Evolutionary conservation across 345 rosid genomes (phyloP), one percentile per base, ranked within the genome.

Genomic region (Rhizophora apiculata): DNA sequence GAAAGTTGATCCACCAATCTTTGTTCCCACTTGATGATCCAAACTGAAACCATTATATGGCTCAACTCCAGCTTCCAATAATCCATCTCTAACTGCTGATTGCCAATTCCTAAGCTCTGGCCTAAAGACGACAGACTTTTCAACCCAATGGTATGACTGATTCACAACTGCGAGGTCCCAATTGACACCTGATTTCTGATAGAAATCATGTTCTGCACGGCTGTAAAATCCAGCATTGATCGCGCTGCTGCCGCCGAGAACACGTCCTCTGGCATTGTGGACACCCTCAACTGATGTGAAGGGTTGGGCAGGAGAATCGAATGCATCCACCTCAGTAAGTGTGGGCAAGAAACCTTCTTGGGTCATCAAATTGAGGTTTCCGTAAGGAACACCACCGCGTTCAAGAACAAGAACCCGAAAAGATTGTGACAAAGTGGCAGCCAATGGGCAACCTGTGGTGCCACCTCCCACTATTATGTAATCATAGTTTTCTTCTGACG

Each of bases 191-290:
- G 98, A 88, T 24, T 72, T 71, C 52, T 49, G 58, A 46, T 80
- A 89, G 70, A 94, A 94, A 15, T 80, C 88, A 19, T 58, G 59
- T 72, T 91, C 89, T 5, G 97, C 96, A 18, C 93, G 80, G 80
- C 96, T 94, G 4, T 88, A 94, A 63, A 94, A 94, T 0, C 98
- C 97, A 0, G 98, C 97, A 48, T 94, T 94, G 43, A 94, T 91
- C n/a, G 90, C 89, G 31, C 97, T 94, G 67, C 98, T 89, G 63
- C 98, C 98, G 0, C 98, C 97, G 27, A 94, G 96, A 81, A 91
- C 68, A 4, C 98, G 86, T 0, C 97, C 98, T 62, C 97, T 73
- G 26, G 97, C 86, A 61, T 91, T 91, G 3, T 87, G 98, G 26
- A 94, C 86, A 19, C 98, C 97, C 24, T 94, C 98, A 71, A 87